Conservation (phyloP, 2,329 filamentous ascomycete genomes). For the Colletotrichum spaethianum region DNA sequence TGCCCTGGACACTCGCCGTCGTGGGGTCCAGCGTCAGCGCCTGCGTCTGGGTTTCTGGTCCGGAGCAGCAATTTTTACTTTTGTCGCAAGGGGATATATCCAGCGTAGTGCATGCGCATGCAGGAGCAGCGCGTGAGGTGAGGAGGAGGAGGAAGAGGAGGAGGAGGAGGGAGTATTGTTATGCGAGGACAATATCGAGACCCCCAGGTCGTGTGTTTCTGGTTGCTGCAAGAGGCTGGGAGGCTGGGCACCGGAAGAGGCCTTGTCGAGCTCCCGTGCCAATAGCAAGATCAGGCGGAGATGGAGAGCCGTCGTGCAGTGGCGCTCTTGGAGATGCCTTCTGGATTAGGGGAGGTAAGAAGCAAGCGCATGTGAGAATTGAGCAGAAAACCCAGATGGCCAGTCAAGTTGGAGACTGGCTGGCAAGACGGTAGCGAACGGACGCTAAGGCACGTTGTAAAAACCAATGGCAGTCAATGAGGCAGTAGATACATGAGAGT, state of each 20-base stretch:
- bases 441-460: slow-evolving; percentile 5
- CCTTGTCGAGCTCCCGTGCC: slow-evolving; percentile 23
- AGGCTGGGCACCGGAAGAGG: slow-evolving; percentile 20
- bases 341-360: neutral
- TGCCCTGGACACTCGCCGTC: slow-evolving; percentile 29
- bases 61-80: slow-evolving; percentile 19
- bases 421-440: neutral
- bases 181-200: slow-evolving; percentile 21
- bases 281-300: slow-evolving; percentile 19
- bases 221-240: slow-evolving; percentile 28
- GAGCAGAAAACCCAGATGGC: slow-evolving; percentile 5
- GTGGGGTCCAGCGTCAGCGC: slow-evolving; percentile 18
- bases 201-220: slow-evolving; percentile 27
- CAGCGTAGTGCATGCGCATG: slow-evolving; percentile 22
- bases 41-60: slow-evolving; percentile 5
- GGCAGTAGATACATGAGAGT: neutral
- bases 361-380: slow-evolving; percentile 5
- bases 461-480: neutral
- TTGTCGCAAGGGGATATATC: slow-evolving; percentile 8
- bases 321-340: neutral
- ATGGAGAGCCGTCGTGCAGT: neutral
- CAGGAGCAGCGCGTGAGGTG: slow-evolving; percentile 21
- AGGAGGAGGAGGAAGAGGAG: too few species aligned
- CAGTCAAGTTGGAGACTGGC: neutral
- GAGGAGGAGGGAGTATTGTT: slow-evolving; percentile 4